Evolutionary conservation across 2,329 filamentous ascomycete species (phyloP), one percentile per base, ranked within the genome.

Genomic region (Trichoderma simmonsii): DNA sequence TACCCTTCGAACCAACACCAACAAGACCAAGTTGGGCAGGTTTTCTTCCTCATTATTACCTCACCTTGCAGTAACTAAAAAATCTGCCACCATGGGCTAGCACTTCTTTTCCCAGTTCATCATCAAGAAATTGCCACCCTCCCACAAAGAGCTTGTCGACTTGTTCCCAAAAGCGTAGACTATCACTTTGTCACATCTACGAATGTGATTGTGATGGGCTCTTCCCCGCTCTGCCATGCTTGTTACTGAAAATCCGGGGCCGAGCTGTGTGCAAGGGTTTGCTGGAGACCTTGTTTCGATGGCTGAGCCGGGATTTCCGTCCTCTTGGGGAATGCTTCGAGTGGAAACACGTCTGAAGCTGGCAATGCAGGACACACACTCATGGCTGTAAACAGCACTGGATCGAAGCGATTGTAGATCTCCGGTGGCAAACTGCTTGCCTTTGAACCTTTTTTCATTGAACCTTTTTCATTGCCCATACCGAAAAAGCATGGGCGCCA

Each of bases 201-300:
- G 21, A 54, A 21, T 21, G n/a, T 54, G 48, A 54, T 14, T 54
- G 48, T 54, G 48, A 54, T 24, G 48, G 48, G 1, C n/a, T 54
- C 9, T 54, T 54, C 48, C 66, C 66, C 56, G 24, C 56, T 61
- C 39, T 21, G 66, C 39, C 36, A 51, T 69, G 56, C 15, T 21
- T 36, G 54, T n/a, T 67, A 39, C 39, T 62, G 66, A 36, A 69
- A 69, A 69, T 69, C 66, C 66, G 66, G 66, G 66, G 66, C 66
- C 57, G 57, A 34, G 66, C 57, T 61, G 66, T n/a, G 28, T 14
- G 39, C 66, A 62, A 61, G 66, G 66, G 26, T 51, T 43, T 34
- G 12, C 15, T 28, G 24, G 56, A 51, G 36, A 69, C 57, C 28
- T 60, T 34, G 57, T 21, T 60, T 60, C 8, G 30, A 60, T 24